Base-by-base conservation (phyloP, 2,329 filamentous ascomycete genomes). In the Chaetomiaceae sp. region DNA sequence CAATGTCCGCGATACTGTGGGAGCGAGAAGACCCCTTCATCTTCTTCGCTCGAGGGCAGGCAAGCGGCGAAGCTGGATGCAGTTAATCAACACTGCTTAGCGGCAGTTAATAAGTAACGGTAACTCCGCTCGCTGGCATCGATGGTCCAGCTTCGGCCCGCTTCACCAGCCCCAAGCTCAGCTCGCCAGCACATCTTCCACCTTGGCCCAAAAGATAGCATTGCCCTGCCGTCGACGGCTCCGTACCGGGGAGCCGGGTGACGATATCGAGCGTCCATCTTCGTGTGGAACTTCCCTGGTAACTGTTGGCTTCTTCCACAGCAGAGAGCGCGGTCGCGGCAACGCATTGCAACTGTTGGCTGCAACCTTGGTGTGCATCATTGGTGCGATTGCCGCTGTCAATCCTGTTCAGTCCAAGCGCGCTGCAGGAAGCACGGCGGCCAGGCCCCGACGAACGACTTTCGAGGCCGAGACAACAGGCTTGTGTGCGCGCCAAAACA, bases 311-410 rank as follows among this genome's bases (percentile, higher is more conserved):
- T 35, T 37, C n/a, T n/a, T n/a, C n/a, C n/a, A n/a, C n/a, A n/a
- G n/a, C 17, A 27, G 8, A 19, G 33, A 12, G 21, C 17, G n/a
- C 16, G 16, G 3, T 35, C 17, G 10, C 13, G 27, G n/a, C 16
- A 21, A 35, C n/a, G n/a, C n/a, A n/a, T n/a, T n/a, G n/a, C n/a
- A 30, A 17, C 30, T 19, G 23, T 16, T 52, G 25, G 44, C 38
- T 39, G 40, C 10, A 25, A 46, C 9, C 21, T 13, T 20, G 8
- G 38, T 12, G 4, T 3, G 34, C 20, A 17, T 16, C 34, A 52
- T 55, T 55, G 53, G 53, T 47, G 42, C 49, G 23, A 47, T 55
- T 52, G 46, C 50, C 50, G 53, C 50, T 40, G 19, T 25, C 5
- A 16, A 16, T n/a, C 49, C 45, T 23, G 35, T 51, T 49, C 19